Base-by-base conservation (phyloP, 2,329 filamentous ascomycete species). In the Leptographium procerum region DNA sequence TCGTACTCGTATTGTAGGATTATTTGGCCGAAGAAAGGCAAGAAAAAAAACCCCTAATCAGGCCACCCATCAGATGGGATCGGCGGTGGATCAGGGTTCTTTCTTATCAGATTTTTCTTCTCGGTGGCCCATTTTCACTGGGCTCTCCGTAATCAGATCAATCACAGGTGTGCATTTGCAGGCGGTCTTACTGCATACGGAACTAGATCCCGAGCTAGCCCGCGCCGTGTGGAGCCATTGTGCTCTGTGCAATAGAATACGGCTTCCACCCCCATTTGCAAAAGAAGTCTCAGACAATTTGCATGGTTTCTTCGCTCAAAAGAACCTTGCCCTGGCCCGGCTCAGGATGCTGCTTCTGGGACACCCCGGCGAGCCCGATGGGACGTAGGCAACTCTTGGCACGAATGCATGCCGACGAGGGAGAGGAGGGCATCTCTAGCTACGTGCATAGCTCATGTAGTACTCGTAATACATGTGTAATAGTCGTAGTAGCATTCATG, bases 21-120 rank as follows among this genome's bases (percentile, higher is more conserved):
- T 33, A 16, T 19, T 43, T 43, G 5, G 31, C 4, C 19, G 8
- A 9, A 7, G 3, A 43, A 8, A 22, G 8, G 40, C 40, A n/a
- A 11, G 34, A 36, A 10, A 36, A 36, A 36, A n/a, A 36, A 2
- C 10, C 10, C 34, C 10, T 16, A 36, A 36, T 36, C 10, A 36
- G 2, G 16, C 43, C 8, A 10, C 19, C n/a, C 8, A 22, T 22
- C 40, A 45, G 40, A 45, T 22, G 6, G 40, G 40, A 13, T 14
- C 16, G 40, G 7, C 24, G 9, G 45, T 45, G 40, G 9, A 10
- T 19, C n/a, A 22, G 43, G 43, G 2, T 19, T 22, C 14, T 4
- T 4, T 31, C 26, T 55, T 47, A 55, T 55, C 52, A 55, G 52
- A 55, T 55, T 55, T 55, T 40, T 45, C 24, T 55, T 55, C 28